Evolutionary conservation across 176 grass and related monocot genomes (phyloP), one percentile per base, ranked within the genome.

Genomic region (Cymbopogon citratus): DNA sequence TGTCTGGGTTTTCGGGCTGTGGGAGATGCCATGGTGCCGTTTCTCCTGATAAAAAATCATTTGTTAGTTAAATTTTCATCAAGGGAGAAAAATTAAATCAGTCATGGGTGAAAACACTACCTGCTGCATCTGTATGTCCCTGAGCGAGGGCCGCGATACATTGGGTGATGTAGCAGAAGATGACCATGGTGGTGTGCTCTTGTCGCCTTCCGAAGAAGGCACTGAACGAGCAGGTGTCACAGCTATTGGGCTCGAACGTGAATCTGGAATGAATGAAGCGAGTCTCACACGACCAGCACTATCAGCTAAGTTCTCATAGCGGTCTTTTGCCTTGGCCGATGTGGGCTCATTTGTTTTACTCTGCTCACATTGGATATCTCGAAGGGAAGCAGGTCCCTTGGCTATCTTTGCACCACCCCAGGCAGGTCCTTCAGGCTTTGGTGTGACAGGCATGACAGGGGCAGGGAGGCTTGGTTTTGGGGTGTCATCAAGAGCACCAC

Each of bases 111-210:
- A 63, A 29, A 28, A 26, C 25, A 67, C 23, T 81, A 99, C 97
- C 97, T 99, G 97, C 68, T 99, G 97, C 85, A 95, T 91, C 61
- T 99, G 97, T 85, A 99, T 99, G 79, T 93, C 91, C 90, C 92
- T 90, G 27, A 99, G 90, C 12, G 97, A 99, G 60, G 97, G 97
- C 43, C 85, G 85, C 5, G 74, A 91, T 16, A 86, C 16, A 23
- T 54, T 89, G 60, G 93, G 97, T 39, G 97, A 95, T 61, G 73
- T 93, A 76, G 77, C 91, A 18, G 87, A 88, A 52, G 92, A 90
- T 25, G 88, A 91, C 97, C 97, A 99, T 38, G 93, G 85, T 7
- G 89, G 97, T 21, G 97, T 93, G 83, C 80, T 85, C 74, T 75
- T 99, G 28, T 99, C 97, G 34, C 82, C 87, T 81, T 99, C 97